A percentile compares a stretch with the other conserved stretches of the same genome.
Conservation (phyloP, 1,139 yeast genomes). For the Pneumocystis sp. region DNA sequence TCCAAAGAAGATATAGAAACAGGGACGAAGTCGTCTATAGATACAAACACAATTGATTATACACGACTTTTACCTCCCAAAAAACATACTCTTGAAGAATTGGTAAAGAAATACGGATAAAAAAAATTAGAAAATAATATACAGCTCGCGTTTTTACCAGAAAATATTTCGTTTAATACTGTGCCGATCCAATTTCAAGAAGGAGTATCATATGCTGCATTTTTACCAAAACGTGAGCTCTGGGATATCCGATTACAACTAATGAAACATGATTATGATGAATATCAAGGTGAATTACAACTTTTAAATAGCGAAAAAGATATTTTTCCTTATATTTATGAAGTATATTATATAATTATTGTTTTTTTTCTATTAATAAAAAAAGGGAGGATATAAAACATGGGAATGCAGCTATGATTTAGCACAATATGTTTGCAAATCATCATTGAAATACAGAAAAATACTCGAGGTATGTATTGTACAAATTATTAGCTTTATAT, state of each 20-base stretch:
- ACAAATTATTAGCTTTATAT: not conserved
- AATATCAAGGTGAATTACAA: not conserved
- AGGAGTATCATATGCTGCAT: not conserved
- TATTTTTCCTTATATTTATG: not conserved
- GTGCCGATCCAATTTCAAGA: not conserved
- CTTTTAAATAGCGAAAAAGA: not conserved
- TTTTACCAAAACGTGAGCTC: not conserved
- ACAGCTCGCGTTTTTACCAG: not conserved
- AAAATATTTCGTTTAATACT: not conserved
- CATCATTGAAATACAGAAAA: not conserved
- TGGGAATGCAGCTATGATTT: conserved; percentile 1
- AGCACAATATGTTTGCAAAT: not conserved
- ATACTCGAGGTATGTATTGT: not conserved
- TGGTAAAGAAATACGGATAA: not conserved
- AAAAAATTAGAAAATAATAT: not conserved
- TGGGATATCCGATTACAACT: conserved; percentile 1
- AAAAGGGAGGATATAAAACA: conserved; percentile 1
- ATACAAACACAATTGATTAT: not conserved
- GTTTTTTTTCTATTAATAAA: not conserved
- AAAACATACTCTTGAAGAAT: not conserved
- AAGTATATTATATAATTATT: not conserved
- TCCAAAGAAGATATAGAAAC: not conserved
- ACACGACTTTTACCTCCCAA: not conserved
- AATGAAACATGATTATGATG: not conserved
- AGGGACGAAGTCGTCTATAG: too few species aligned